Base-by-base conservation (phyloP, 495 filamentous ascomycete genomes). In the Ascodesmis nigricans region DNA sequence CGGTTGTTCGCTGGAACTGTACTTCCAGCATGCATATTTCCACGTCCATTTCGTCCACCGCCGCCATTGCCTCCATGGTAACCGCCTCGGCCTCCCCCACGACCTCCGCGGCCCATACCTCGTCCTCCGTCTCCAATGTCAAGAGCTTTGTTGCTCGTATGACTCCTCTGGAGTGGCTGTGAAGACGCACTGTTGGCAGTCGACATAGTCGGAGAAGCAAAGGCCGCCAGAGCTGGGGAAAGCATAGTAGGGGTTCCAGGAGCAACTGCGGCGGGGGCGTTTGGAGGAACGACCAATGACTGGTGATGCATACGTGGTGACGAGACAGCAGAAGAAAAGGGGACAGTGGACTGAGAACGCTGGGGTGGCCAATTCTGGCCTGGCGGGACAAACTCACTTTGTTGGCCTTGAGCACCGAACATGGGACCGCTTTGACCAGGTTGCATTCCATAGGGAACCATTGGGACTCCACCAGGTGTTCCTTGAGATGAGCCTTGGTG, bases 401-500 rank as follows among this genome's bases (percentile, higher is more conserved):
- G 48, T 30, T 33, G 30, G 31, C 43, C 48, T 42, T 44, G 43
- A 17, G 48, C 44, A 27, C 41, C 33, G 42, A 51, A 52, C 38
- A 51, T 43, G 14, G 45, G 40, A 30, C 46, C 47, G 34, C 33
- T 35, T 43, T 52, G 48, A 35, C 43, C 47, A 35, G 47, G 47
- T 22, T 50, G 47, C 28, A 52, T 46, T 20, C 48, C 44, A 21
- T 51, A 51, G 10, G 43, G 36, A 41, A 58, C 52, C 50, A 57
- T 54, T 31, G 43, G 50, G 14, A 44, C 44, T 19, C 53, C 52
- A 4, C 44, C 25, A 29, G 48, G 47, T 9, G 47, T 44, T 35
- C 47, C 47, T 22, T 51, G 47, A 14, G 39, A 44, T 21, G 48
- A 52, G 25, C 43, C 43, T 39, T 69, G 64, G 46, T 78, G 75